Conservation (phyloP, 2,329 filamentous ascomycete genomes). For the Colletotrichum sp. region DNA sequence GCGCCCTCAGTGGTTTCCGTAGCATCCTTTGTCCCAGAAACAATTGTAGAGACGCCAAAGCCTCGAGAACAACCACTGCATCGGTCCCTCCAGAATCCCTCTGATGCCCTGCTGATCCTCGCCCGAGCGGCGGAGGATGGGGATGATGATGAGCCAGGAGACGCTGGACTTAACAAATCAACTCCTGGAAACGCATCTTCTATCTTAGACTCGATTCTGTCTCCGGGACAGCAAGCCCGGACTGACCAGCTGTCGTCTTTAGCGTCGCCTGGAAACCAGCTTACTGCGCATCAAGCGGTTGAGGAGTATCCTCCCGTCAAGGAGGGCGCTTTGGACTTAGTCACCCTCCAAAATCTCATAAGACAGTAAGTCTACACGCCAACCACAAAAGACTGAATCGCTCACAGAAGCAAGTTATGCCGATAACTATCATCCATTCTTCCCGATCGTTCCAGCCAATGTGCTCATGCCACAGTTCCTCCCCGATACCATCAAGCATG, state of each 20-base stretch:
- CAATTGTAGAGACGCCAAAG: neutral
- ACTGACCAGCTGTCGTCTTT: neutral
- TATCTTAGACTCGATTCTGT: neutral
- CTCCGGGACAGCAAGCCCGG: neutral
- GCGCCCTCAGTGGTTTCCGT: neutral
- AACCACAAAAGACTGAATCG: too few species aligned
- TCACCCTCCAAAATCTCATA: neutral
- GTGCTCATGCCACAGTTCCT: slow-evolving; percentile 61
- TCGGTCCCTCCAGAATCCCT: slow-evolving; percentile 11
- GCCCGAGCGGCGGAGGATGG: slow-evolving; percentile 1
- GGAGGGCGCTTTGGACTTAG: neutral
- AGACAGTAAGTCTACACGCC: neutral
- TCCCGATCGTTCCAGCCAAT: slow-evolving; percentile 65
- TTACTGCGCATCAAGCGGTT: neutral
- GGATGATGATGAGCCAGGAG: neutral
- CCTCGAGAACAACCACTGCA: neutral
- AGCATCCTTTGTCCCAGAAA: neutral
- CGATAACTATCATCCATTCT: slow-evolving; percentile 71
- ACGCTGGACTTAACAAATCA: neutral
- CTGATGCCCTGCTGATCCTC: slow-evolving; percentile 11
- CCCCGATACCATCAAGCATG: slow-evolving; percentile 61
- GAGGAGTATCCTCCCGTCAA: neutral
- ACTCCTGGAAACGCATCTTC: neutral
- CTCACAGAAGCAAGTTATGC: slow-evolving; percentile 54
- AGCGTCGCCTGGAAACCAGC: neutral